Evolutionary conservation across 306 rosid species (phyloP), one percentile per base, ranked within the genome.

Genomic region (Clitoria ternatea): DNA sequence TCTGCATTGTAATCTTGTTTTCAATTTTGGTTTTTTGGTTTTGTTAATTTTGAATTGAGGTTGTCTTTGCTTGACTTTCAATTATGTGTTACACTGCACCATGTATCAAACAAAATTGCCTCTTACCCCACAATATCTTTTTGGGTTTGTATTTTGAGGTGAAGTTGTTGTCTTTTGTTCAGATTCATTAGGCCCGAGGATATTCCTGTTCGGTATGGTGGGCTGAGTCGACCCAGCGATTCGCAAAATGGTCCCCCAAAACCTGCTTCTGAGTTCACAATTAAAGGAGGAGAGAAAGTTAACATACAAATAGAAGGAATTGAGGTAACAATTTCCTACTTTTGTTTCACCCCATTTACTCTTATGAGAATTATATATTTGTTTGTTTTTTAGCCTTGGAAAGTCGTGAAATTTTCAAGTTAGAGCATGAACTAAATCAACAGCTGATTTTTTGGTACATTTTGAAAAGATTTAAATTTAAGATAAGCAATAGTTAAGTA

Each of bases 241-340:
- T 76, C 77, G 61, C 96, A 82, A 63, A 83, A 87, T 29, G 96
- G 88, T 62, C 95, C 97, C 20, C 92, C 97, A 7, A 91, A 94
- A 66, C 96, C 96, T 12, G 99, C 99, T 56, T 91, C 97, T 13
- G 97, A 91, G 78, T 94, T 94, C 85, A 79, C 84, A 18, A 88
- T 94, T 44, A 94, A 89, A 82, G 95, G 96, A 26, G 96, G 96
- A 35, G 98, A 92, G 86, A 92, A 87, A 79, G 98, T 92, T 49
- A 92, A 92, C 88, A 92, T 92, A 19, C 96, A 92, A 80, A 92
- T 92, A 1, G 98, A 89, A 81, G 98, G 98, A 56, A 89, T 92
- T 72, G 98, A 92, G 96, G 98, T 92, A 43, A 48, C 17, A 57
- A 66, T 11, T 54, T 19, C 30, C 40, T 56, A 29, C 2, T 39